Base-by-base conservation (phyloP, 768 basidiomycete genomes). In the Cystobasidium tubakii region DNA sequence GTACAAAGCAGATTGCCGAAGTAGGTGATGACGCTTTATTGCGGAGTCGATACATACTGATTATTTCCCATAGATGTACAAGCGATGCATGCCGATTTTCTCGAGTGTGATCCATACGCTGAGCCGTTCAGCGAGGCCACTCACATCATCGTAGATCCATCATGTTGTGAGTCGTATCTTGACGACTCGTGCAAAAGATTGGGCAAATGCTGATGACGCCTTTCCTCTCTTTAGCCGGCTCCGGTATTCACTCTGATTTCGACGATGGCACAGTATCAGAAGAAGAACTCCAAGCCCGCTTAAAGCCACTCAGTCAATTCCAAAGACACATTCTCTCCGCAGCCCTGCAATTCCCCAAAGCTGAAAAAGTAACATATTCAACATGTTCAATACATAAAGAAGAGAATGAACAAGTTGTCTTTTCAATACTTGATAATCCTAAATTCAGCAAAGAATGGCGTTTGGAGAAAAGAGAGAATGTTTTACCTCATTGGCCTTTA, bases 131-230 rank as follows among this genome's bases (percentile, higher is more conserved):
- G 81, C 43, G 80, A 82, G 10, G 90, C 88, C 44, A 91, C 92
- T 1, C 92, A 97, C 80, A 92, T 98, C 75, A 84, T 99, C 46
- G 84, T 98, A 9, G 95, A 99, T 80, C 95, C 95, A 15, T 97
- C 94, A 42, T 99, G 95, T 80, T 96, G 93, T 74, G 91, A 92
- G 44, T 93, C 91, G 19, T n/a, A n/a, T n/a, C 92, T 93, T 1
- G 94, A 95, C 71, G 87, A 93, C 62, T 92, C 92, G 81, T 87
- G 92, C 63, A 82, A 96, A 66, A 92, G 92, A n/a, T 82, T 85
- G 89, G 88, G 77, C 73, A 66, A 84, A 74, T 43, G 54, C 73
- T 73, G 13, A 64, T 75, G 21, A 70, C 46, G 33, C 55, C 29
- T 44, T 27, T 29, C 39, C 27, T 62, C 31, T 54, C 3, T 12